These are phyloP conservation scores for Torulaspora indica DNA, from an alignment of 805 yeast species.

Conservation along the genomic window DNA sequence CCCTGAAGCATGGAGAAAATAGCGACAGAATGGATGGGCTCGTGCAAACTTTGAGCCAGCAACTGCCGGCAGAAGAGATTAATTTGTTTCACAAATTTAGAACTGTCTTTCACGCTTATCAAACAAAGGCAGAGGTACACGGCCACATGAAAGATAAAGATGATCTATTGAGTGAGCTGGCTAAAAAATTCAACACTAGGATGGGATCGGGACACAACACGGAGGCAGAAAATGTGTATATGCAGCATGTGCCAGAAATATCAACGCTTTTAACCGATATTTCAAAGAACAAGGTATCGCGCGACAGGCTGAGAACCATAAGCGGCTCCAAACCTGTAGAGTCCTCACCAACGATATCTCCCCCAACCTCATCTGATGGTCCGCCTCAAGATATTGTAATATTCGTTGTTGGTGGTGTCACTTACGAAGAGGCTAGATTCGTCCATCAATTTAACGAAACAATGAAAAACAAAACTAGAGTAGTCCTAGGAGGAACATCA, in stretches of 20 bases:
- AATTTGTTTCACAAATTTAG: constrained; percentile 45
- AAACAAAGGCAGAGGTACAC: constrained; percentile 3
- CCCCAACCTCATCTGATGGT: constrained; percentile 8
- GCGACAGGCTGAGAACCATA: constrained; percentile 40
- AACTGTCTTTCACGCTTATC: constrained; percentile 22
- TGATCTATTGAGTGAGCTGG: constrained; percentile 33
- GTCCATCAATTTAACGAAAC: constrained; percentile 64
- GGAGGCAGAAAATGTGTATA: constrained; percentile 65
- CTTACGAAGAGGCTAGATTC: constrained; percentile 86
- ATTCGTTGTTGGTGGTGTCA: constrained; percentile 80
- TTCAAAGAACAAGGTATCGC: constrained; percentile 36
- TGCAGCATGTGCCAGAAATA: constrained; percentile 85
- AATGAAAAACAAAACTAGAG: constrained; percentile 48
- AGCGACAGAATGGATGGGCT: constrained; percentile 48
- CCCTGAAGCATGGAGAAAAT: constrained; percentile 61
- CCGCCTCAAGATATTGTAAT: constrained; percentile 61
- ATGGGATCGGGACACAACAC: constrained; percentile 32
- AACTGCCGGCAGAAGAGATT: constrained; percentile 38
- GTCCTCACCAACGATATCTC: constrained; percentile 28
- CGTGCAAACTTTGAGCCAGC: constrained; percentile 36
- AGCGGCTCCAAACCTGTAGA: constrained; percentile 19
- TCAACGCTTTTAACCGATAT: constrained; percentile 34
- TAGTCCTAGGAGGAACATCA: constrained; percentile 79
- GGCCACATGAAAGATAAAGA: constrained; percentile 20
- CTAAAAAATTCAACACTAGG: constrained; percentile 35